Percentiles rank a stretch among this genome's conserved stretches.
phyloP scores from a whole-genome alignment of 2,329 filamentous ascomycete genomes.

The Clonostachys sp. region DNA sequence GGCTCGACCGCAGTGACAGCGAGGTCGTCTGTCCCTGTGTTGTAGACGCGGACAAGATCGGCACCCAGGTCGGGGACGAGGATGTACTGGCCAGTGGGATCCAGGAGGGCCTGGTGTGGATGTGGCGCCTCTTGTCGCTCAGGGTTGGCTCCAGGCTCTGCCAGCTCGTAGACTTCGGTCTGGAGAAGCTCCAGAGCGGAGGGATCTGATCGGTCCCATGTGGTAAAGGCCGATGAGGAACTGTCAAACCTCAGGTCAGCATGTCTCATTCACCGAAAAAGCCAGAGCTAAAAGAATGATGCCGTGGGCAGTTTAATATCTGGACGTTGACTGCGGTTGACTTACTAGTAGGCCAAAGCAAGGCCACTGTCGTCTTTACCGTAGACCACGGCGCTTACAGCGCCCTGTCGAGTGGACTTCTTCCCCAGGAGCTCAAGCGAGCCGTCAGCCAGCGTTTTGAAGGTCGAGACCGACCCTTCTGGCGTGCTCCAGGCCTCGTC shows the following conservation, averaged over 20 bases:
- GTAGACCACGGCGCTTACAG: constrained; percentile 37
- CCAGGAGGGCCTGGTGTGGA: constrained; percentile 60
- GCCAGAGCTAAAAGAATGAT: neutral
- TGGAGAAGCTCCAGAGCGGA: constrained; percentile 25
- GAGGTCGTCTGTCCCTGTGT: constrained; percentile 35
- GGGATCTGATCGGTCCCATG: constrained; percentile 36
- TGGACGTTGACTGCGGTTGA: constrained; percentile 3
- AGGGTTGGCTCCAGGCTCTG: constrained; percentile 26
- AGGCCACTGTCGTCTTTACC: constrained; percentile 32
- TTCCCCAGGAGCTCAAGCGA: constrained; percentile 28
- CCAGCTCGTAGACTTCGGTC: constrained; percentile 31
- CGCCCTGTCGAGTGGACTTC: constrained; percentile 27
- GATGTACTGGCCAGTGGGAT: constrained; percentile 60
- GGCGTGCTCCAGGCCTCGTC: constrained; percentile 47
- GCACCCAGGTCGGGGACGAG: constrained; percentile 63
- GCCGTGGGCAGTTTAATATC: neutral
- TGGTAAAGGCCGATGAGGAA: constrained; percentile 28
- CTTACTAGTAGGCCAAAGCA: constrained; percentile 41
- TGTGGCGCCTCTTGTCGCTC: constrained; percentile 53
- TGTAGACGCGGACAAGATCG: constrained; percentile 55
- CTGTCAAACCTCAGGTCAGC: constrained; percentile 4
- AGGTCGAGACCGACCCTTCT: constrained; percentile 43
- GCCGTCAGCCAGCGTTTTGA: constrained; percentile 29
- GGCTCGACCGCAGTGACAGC: constrained; percentile 33
- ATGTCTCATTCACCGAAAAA: too few species aligned